phyloP scores from a whole-genome alignment of 495 filamentous ascomycete species.

The Mytilinidion resinicola region DNA sequence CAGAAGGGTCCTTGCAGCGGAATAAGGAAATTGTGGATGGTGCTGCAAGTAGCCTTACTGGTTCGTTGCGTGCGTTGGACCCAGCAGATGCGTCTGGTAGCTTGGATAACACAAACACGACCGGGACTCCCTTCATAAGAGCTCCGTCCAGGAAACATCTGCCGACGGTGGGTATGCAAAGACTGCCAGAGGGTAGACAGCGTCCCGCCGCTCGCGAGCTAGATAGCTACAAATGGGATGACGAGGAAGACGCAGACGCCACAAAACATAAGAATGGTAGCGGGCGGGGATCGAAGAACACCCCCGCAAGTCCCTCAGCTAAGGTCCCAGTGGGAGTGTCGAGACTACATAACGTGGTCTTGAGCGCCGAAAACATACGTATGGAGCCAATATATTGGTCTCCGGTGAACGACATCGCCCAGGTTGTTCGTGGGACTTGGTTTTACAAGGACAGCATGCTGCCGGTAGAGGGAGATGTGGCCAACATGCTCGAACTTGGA shows the following conservation, averaged over 20 bases:
- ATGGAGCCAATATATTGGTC: conserved; percentile 99
- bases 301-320: conserved; percentile 18
- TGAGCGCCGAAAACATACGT: conserved; percentile 27
- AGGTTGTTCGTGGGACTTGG: conserved; percentile 85
- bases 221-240: conserved; percentile 40
- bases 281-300: conserved; percentile 1
- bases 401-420: conserved; percentile 82
- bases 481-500: conserved; percentile 85
- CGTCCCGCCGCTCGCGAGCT: conserved; percentile 21
- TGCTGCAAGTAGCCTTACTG: conserved; percentile 8
- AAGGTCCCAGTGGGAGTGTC: conserved; percentile 40
- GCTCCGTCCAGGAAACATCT: conserved; percentile 34
- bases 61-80: conserved; percentile 15
- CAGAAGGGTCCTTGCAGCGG: conserved; percentile 2
- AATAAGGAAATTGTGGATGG: background rate
- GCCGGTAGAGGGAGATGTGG: conserved; percentile 79
- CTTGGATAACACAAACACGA: conserved; percentile 24
- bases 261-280: conserved; percentile 10
- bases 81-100: conserved; percentile 6
- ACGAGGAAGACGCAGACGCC: conserved; percentile 25
- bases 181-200: conserved; percentile 8
- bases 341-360: conserved; percentile 38
- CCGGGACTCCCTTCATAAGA: conserved; percentile 39
- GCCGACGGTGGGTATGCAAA: conserved; percentile 3
- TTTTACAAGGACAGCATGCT: conserved; percentile 94